Evolutionary conservation across 768 basidiomycete genomes (phyloP).

Genomic region (Serendipita vermifera): DNA sequence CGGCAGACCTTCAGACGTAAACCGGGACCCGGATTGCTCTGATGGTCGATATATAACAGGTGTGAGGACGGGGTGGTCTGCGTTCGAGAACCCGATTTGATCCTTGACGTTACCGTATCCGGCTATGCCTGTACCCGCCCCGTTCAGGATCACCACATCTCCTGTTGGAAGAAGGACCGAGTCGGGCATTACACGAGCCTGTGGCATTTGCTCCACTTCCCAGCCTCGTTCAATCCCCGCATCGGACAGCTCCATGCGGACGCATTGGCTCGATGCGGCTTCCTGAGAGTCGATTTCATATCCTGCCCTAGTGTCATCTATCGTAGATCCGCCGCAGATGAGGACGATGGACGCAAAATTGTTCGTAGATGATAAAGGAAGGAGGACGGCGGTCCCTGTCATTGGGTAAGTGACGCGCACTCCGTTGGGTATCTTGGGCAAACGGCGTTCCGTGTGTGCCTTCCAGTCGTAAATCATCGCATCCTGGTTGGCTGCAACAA

Average conservation of each 20-base stretch:
- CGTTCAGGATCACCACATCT: conserved; percentile 60
- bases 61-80: conserved; percentile 53
- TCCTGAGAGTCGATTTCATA: conserved; percentile 60
- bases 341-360: conserved; percentile 56
- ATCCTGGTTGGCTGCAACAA: conserved; percentile 66
- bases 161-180: conserved; percentile 73
- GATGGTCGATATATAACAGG: conserved; percentile 58
- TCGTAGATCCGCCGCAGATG: conserved; percentile 61
- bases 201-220: conserved; percentile 63
- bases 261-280: conserved; percentile 59
- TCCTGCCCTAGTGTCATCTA: conserved; percentile 46
- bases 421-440: conserved; percentile 61
- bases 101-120: conserved; percentile 63
- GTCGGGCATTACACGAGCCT: conserved; percentile 64
- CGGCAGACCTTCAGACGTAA: conserved; percentile 44
- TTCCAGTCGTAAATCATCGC: conserved; percentile 73
- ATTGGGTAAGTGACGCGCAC: conserved; percentile 76
- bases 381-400: conserved; percentile 59
- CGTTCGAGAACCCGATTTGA: conserved; percentile 66
- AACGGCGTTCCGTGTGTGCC: conserved; percentile 42
- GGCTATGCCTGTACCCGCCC: conserved; percentile 57
- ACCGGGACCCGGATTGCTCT: conserved; percentile 43
- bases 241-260: conserved; percentile 50
- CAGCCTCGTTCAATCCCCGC: conserved; percentile 55
- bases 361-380: conserved; percentile 52